Base-by-base conservation (phyloP, 768 basidiomycete genomes). In the Dacryopinax spathularia region DNA sequence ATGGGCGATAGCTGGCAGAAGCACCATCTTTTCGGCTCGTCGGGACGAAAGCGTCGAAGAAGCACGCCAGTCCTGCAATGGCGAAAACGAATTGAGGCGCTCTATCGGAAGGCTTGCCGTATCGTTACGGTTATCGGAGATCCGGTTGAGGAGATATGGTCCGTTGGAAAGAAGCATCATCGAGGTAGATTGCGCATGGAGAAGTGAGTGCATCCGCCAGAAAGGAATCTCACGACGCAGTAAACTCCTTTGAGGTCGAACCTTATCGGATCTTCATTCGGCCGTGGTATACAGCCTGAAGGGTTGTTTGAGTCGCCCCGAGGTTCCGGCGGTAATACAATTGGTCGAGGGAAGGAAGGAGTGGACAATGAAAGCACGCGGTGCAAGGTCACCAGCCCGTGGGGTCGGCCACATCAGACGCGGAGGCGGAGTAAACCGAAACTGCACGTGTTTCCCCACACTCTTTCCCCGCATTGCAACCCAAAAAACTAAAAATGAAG, bases 81-180 rank as follows among this genome's bases (percentile, higher is more conserved):
- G 25, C 48, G 31, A 56, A 15, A 13, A 29, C 6, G 29, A 56
- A n/a, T n/a, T 9, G 25, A 13, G 48, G 25, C 48, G 6, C 25
- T 56, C 48, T 56, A 56, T 56, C 48, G 48, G 48, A 56, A 56
- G 48, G 25, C 48, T 27, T 56, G 25, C 48, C 48, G 48, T 29
- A 29, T 3, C 18, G 4, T 6, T 29, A 6, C 25, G 29, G 2
- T 22, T 18, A 15, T 9, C 5, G 31, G 20, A 20, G 31, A 27
- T 22, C 48, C 15, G 25, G 10, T 5, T 9, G 13, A 56, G 31
- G 25, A 3, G 25, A 56, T 56, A 56, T 56, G 29, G 5, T 31
- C 29, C 48, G 48, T 31, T 20, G 6, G 5, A 20, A 56, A 29
- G 48, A 29, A 56, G 48, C 13, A 56, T 29, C 13, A 56, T 56